Conservation (phyloP, 2,329 filamentous ascomycete genomes). For the Parastagonospora nodorum region DNA sequence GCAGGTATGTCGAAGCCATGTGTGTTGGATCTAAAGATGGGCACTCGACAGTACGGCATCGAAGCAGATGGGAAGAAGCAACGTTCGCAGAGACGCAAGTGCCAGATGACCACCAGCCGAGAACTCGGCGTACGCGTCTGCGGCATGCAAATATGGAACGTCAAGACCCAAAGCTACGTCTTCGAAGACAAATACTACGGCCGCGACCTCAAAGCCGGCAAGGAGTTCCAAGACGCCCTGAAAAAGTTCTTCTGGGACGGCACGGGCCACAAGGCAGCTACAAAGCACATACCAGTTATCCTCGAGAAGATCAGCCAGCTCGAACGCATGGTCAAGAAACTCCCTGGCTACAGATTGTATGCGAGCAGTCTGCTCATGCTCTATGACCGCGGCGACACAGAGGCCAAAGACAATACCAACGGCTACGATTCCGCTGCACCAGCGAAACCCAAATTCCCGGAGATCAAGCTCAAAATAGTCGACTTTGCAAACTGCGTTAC, state of each 20-base stretch:
- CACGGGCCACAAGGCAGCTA: slow-evolving; percentile 76
- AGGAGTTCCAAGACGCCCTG: slow-evolving; percentile 86
- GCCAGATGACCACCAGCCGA: slow-evolving; percentile 86
- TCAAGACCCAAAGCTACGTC: slow-evolving; percentile 78
- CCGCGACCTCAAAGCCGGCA: slow-evolving; percentile 81
- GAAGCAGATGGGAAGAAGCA: slow-evolving; percentile 92
- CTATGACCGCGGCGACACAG: slow-evolving; percentile 80
- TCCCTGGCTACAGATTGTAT: slow-evolving; percentile 91
- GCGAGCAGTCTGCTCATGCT: slow-evolving; percentile 93
- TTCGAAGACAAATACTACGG: slow-evolving; percentile 99
- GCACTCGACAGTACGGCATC: slow-evolving; percentile 93
- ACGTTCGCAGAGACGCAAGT: slow-evolving; percentile 90
- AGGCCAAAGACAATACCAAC: slow-evolving; percentile 19
- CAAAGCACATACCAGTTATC: slow-evolving; percentile 85
- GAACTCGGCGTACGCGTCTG: slow-evolving; percentile 92
- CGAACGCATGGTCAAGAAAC: slow-evolving; percentile 77
- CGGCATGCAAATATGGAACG: slow-evolving; percentile 95
- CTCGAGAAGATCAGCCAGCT: slow-evolving; percentile 81
- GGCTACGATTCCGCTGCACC: slow-evolving; percentile 5
- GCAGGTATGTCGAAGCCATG: slow-evolving; percentile 96
- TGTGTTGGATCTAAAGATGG: slow-evolving; percentile 98
- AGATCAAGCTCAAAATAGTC: slow-evolving; percentile 93
- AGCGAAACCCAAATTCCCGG: slow-evolving; percentile 38
- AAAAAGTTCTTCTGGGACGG: slow-evolving; percentile 92
- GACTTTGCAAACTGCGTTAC: slow-evolving; percentile 99